Evolutionary conservation across 2,329 filamentous ascomycete genomes (phyloP), one percentile per base, ranked within the genome.

Genomic region (Aspergillus amoenus): DNA sequence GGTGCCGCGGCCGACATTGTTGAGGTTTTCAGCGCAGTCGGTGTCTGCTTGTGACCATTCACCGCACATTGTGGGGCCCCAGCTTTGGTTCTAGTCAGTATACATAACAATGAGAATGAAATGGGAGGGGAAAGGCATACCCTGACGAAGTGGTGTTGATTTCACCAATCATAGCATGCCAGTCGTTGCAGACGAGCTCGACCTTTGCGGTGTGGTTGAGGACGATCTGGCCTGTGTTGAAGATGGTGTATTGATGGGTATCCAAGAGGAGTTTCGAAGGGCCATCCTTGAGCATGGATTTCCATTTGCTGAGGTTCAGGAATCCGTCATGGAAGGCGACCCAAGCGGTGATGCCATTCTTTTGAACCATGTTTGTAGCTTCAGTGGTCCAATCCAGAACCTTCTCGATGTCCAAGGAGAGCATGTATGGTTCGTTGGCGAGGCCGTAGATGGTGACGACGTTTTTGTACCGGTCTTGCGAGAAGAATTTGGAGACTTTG

Each of bases 21-120:
- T 97, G 67, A 99, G 84, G 75, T 90, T 86, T 58, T 82, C 75
- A 0, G 92, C 88, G 78, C 94, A 99, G 78, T 99, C 94, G 1
- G 94, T 97, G 76, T 99, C 94, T 40, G 94, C 93, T 78, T 97
- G 93, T 0, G 89, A 93, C 92, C 93, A 99, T 80, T 99, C 94
- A 64, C 93, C 94, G 73, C 95, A 93, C 64, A 97, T 85, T 17
- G 92, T 97, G 0, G 93, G 93, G 0, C 94, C 94, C 78, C 93
- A 99, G 9, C 79, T 81, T 37, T 37, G 12, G 50, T 41, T 54
- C 6, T 30, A 11, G 40, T 55, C 48, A 55, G 41, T 52, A 32
- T 17, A 6, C 9, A 17, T 17, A 37, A n/a, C 15, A 18, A 41
- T 22, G 12, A 41, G n/a, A 47, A 21, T 17, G 15, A 50, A 15